Conservation (phyloP, 1,284 basidiomycete genomes). For the Puccinia hordei region DNA sequence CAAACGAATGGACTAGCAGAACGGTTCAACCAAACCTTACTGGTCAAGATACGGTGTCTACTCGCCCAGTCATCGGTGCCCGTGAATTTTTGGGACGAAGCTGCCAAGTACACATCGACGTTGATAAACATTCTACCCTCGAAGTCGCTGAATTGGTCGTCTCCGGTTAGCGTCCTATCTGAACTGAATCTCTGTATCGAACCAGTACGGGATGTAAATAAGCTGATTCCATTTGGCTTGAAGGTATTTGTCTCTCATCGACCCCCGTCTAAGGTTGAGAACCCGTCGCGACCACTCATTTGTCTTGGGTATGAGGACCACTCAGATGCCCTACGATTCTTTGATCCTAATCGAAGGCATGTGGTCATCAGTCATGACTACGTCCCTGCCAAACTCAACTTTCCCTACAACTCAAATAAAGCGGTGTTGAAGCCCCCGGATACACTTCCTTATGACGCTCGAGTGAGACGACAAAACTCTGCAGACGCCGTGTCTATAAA, state of each 20-base stretch:
- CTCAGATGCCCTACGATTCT: too few relatives aligned
- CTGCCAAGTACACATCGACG: too few relatives aligned
- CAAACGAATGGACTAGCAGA: conserved; percentile 21
- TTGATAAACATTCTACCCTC: conserved; percentile 4
- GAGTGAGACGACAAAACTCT: too few relatives aligned
- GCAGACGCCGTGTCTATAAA: too few relatives aligned
- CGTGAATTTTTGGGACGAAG: too few relatives aligned
- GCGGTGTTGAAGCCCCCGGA: not conserved
- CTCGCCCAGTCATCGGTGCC: too few relatives aligned
- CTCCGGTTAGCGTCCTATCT: not conserved
- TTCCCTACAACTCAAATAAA: not conserved
- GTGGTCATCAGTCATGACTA: conserved; percentile 16
- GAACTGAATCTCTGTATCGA: not conserved
- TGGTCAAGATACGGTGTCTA: too few relatives aligned
- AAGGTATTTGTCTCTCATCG: too few relatives aligned
- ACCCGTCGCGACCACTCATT: not conserved
- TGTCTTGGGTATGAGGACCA: conserved; percentile 10
- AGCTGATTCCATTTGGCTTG: conserved; percentile 3
- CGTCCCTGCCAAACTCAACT: not conserved
- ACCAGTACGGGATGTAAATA: not conserved
- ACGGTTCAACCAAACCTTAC: too few relatives aligned
- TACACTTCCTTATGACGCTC: conserved; percentile 10
- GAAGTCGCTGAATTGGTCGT: not conserved
- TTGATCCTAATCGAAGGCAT: not conserved
- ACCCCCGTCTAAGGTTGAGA: not conserved